phyloP scores from a whole-genome alignment of 2,329 filamentous ascomycete genomes.

The Cercospora sesami region DNA sequence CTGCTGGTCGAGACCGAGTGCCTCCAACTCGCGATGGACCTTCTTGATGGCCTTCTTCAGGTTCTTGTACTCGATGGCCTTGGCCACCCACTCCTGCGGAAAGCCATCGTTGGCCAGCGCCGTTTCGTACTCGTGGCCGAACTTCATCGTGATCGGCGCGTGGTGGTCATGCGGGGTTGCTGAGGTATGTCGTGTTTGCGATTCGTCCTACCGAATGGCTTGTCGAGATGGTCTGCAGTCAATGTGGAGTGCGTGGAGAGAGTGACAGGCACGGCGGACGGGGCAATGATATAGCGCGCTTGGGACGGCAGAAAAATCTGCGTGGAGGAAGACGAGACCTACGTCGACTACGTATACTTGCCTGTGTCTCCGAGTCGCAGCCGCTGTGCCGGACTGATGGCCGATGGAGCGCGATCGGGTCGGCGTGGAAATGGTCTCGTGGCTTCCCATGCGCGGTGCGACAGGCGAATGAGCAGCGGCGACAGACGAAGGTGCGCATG shows the following conservation, averaged over 20 bases:
- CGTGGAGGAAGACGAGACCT: not conserved
- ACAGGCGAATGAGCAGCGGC: not conserved
- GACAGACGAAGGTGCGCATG: not conserved
- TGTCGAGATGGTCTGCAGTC: not conserved
- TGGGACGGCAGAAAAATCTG: not conserved
- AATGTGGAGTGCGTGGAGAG: not conserved
- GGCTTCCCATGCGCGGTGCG: not conserved
- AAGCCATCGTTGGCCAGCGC: conserved; percentile 71
- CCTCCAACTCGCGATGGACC: conserved; percentile 68
- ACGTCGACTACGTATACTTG: conserved; percentile 3
- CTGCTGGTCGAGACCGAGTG: conserved; percentile 69
- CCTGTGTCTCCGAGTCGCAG: not conserved
- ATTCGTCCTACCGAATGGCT: not conserved
- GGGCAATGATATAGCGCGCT: not conserved
- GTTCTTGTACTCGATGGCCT: conserved; percentile 78
- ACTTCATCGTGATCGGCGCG: conserved; percentile 66
- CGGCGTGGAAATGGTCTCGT: not conserved
- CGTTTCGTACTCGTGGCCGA: conserved; percentile 74
- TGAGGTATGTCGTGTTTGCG: not conserved
- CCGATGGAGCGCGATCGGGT: not conserved
- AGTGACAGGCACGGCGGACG: not conserved
- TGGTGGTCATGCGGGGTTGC: conserved; percentile 3
- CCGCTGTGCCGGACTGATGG: not conserved
- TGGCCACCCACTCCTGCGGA: conserved; percentile 68
- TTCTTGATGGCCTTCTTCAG: conserved; percentile 88